Percentiles rank a stretch among this genome's conserved stretches.
These are phyloP conservation scores for Globisporangium parvum DNA, from an alignment of 352 stramenopile species.

Conservation along the genomic window DNA sequence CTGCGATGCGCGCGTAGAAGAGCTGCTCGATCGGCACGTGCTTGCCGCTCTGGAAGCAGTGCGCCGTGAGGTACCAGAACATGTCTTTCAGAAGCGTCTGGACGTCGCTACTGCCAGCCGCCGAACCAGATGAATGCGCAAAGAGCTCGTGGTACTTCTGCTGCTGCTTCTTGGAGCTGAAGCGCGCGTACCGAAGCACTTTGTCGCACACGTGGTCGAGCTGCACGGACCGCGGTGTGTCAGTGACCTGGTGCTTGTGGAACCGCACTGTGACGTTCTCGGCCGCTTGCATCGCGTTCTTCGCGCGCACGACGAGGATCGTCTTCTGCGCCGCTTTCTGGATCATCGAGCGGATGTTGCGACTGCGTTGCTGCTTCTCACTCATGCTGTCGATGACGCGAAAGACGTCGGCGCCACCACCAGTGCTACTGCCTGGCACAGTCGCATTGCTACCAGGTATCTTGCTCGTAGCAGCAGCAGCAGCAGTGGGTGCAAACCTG, in stretches of 20 bases:
- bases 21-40: slow-evolving; percentile 31
- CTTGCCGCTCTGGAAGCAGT: slow-evolving; percentile 46
- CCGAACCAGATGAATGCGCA: too few relatives aligned
- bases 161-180: slow-evolving; percentile 25
- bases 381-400: slow-evolving; percentile 41
- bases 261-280: slow-evolving; percentile 65
- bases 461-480: background rate
- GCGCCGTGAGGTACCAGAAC: slow-evolving; percentile 65
- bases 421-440: background rate
- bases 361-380: slow-evolving; percentile 42
- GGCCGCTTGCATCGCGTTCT: slow-evolving; percentile 61
- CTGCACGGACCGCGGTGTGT: slow-evolving; percentile 47
- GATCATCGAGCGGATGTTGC: slow-evolving; percentile 54
- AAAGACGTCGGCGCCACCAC: slow-evolving; percentile 35
- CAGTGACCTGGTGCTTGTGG: slow-evolving; percentile 32
- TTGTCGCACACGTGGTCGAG: slow-evolving; percentile 40
- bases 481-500: slow-evolving; percentile 6
- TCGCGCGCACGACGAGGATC: slow-evolving; percentile 62
- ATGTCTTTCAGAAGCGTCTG: slow-evolving; percentile 62
- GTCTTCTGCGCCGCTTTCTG: slow-evolving; percentile 67
- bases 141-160: slow-evolving; percentile 44
- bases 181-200: slow-evolving; percentile 36
- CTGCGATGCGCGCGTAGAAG: slow-evolving; percentile 58
- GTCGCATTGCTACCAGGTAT: slow-evolving; percentile 6
- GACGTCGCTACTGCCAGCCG: slow-evolving; percentile 21